phyloP scores from a whole-genome alignment of 345 rosid genomes.

The Corchorus capsularis region DNA sequence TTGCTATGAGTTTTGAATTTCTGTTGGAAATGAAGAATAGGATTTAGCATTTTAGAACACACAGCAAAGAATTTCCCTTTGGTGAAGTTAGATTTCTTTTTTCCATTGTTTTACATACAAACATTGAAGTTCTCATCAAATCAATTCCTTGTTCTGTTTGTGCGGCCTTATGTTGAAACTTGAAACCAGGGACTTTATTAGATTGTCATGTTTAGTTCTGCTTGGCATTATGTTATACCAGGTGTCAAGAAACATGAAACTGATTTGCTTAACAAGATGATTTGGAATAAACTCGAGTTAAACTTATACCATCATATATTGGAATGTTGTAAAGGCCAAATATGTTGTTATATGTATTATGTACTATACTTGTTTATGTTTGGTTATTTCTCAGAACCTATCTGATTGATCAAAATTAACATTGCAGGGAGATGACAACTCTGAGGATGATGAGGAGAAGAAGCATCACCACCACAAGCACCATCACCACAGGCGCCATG shows the following conservation, averaged over 20 bases:
- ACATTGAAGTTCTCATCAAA: not conserved
- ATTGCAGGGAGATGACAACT: constrained; percentile 61
- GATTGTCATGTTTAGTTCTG: not conserved
- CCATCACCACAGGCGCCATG: constrained; percentile 56
- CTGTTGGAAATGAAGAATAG: not conserved
- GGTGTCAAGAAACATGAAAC: not conserved
- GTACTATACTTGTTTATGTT: not conserved
- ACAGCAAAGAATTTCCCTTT: not conserved
- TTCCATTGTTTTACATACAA: not conserved
- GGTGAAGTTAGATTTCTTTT: not conserved
- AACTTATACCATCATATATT: not conserved
- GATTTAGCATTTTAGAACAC: not conserved
- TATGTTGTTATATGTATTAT: not conserved
- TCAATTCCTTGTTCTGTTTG: not conserved
- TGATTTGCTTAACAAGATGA: not conserved
- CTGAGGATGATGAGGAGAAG: constrained; percentile 56
- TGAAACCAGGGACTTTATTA: not conserved
- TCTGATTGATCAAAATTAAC: not conserved
- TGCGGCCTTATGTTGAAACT: not conserved
- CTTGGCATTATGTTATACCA: not conserved
- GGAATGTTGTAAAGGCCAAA: not conserved
- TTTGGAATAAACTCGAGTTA: not conserved
- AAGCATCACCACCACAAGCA: constrained; percentile 47
- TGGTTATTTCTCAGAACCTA: not conserved
- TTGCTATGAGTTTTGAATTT: not conserved